Evolutionary conservation across 148 eudicot genomes (phyloP), one percentile per base, ranked within the genome.

Genomic region (Cornus suecica): DNA sequence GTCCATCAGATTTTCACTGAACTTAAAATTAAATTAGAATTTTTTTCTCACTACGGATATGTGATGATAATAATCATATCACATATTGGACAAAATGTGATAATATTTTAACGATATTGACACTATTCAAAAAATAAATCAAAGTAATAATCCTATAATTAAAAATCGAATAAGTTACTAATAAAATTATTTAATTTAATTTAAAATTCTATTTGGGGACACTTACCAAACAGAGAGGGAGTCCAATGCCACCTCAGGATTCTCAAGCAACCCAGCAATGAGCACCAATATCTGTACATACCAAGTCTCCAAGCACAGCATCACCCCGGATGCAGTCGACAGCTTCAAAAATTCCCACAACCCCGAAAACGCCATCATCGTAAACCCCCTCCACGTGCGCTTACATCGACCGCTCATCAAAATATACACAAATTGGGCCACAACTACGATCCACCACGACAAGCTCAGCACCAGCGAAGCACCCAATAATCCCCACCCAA

Each of bases 241-340:
- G 72, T 88, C 91, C 77, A 88, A 58, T 45, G 87, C 84, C 61
- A 88, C 70, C 71, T 88, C 79, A 60, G 91, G 73, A 37, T 88
- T 73, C 0, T 82, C 72, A 4, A 88, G 80, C 78, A 84, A 68
- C 14, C 91, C 91, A 72, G 91, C 79, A 70, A 88, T 72, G 73
- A 88, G 41, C 9, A 84, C 87, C 69, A 88, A 15, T 5, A 86
- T 76, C 74, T 88, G 89, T 15, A 45, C 73, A 37, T 86, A 88
- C 91, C 91, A 88, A 20, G 78, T 78, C 82, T 88, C 91, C 64
- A 88, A 69, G 71, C 91, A 88, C 62, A 88, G 60, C 91, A 88
- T 88, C 66, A 88, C 89, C 4, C 87, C 91, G 0, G 91, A 88
- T 25, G 86, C 86, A 24, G 80, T 23, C 0, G 91, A 84, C 42